These are phyloP conservation scores for Fomitopsis schrenkii DNA, from an alignment of 1,284 basidiomycete species.

Conservation along the genomic window DNA sequence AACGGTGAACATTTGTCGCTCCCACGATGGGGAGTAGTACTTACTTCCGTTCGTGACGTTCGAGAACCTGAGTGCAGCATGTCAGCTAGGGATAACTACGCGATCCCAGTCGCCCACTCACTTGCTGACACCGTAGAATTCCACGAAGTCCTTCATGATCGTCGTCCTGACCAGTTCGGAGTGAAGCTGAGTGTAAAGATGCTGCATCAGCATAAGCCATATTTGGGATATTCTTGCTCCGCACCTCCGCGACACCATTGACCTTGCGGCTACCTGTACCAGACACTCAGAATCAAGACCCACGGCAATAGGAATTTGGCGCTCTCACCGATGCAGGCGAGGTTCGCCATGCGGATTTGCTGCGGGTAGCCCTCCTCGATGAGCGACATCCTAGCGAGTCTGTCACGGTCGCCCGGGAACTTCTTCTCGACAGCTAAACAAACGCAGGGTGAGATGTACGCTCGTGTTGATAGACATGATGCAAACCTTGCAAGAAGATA, in stretches of 20 bases:
- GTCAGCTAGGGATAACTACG: neutral
- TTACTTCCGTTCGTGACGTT: constrained; percentile 85
- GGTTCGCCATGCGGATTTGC: constrained; percentile 85
- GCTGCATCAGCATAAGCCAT: neutral
- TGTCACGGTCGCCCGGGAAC: constrained; percentile 83
- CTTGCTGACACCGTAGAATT: constrained; percentile 78
- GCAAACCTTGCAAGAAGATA: constrained; percentile 58
- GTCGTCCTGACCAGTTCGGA: constrained; percentile 72
- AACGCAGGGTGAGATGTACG: constrained; percentile 15
- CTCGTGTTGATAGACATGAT: neutral
- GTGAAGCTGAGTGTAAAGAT: constrained; percentile 47
- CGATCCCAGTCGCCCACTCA: constrained; percentile 28
- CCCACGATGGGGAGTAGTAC: constrained; percentile 26
- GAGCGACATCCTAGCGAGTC: constrained; percentile 80
- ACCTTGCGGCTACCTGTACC: constrained; percentile 73
- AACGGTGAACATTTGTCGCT: neutral
- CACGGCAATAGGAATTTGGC: neutral
- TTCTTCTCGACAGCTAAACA: constrained; percentile 75
- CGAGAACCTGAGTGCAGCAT: constrained; percentile 45
- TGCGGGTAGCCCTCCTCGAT: constrained; percentile 88
- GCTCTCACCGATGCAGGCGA: constrained; percentile 67
- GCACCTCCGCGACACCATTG: constrained; percentile 89
- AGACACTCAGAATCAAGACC: neutral
- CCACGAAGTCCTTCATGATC: constrained; percentile 90
- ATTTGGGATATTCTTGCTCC: neutral